Base-by-base conservation (phyloP, 345 rosid genomes). In the Schrenkiella parvula region DNA sequence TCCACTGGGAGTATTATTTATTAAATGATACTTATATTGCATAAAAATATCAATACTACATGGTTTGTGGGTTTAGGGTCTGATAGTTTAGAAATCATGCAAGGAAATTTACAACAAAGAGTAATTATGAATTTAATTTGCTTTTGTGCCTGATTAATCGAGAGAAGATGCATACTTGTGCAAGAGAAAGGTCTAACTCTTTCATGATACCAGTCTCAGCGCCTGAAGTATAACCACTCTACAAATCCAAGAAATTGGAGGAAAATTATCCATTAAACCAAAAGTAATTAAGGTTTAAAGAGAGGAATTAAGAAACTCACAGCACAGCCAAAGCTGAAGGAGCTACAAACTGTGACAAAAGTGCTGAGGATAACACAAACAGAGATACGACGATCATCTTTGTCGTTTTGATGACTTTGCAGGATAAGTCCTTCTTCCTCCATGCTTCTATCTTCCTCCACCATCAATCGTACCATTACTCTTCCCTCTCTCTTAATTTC, bases 221-320 rank as follows among this genome's bases (percentile, higher is more conserved):
- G 0, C 90, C 86, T 28, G 88, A 83, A 32, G 90, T 82, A 64
- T 83, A 89, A 38, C 89, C 90, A 52, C 39, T 7, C 91, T 87
- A 71, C 41, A 46, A 61, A 59, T 15, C 21, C 41, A 29, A 73
- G 1, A 26, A 42, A 3, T 29, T 18, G 26, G 0, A 50, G 10
- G 32, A 4, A 38, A 12, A 37, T 11, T 0, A 35, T 35, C 13
- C 4, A 1, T 1, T 6, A 35, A 1, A 3, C 29, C 19, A 14
- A 19, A 28, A 38, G 1, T 25, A 19, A 54, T 0, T 11, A 5
- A 26, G 3, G 50, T 26, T 15, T 6, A 66, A 38, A 52, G 8
- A 29, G 14, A 19, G 46, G 13, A 14, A 29, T 13, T 17, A 44
- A 68, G 15, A 59, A 75, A 68, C 69, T 80, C 42, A 85, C 87